Conservation (phyloP, 1,139 yeast genomes). For the Suhomyces chickasaworum region DNA sequence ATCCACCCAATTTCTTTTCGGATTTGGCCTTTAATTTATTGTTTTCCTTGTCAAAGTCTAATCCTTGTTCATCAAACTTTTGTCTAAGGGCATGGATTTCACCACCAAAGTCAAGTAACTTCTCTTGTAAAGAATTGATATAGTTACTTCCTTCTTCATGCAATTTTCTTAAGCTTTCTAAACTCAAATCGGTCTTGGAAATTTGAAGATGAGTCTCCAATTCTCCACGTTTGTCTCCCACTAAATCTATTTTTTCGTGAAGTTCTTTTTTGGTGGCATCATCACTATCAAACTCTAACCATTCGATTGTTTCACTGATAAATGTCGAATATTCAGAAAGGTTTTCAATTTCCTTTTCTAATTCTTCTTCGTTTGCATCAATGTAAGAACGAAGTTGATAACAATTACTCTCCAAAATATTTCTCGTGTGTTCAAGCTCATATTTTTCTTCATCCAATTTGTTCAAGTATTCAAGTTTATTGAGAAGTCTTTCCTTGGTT, state of each 20-base stretch:
- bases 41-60: conserved; percentile 55
- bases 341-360: conserved; percentile 39
- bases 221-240: conserved; percentile 24
- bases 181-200: conserved; percentile 36
- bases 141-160: conserved; percentile 43
- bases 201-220: conserved; percentile 29
- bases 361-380: conserved; percentile 48
- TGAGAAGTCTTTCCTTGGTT: conserved; percentile 36
- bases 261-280: conserved; percentile 50
- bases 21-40: conserved; percentile 39
- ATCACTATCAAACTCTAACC: conserved; percentile 80
- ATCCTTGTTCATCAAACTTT: conserved; percentile 42
- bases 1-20: conserved; percentile 36
- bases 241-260: conserved; percentile 25
- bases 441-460: conserved; percentile 50
- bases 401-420: conserved; percentile 57
- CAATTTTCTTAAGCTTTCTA: conserved; percentile 38
- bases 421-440: conserved; percentile 51
- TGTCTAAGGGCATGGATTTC: conserved; percentile 44
- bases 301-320: conserved; percentile 60
- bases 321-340: conserved; percentile 24
- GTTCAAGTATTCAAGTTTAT: conserved; percentile 35
- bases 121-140: conserved; percentile 45
- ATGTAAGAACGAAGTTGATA: conserved; percentile 58
- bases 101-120: conserved; percentile 46